Base-by-base conservation (phyloP, 164 flowering plant species). In the Taxillus chinensis region DNA sequence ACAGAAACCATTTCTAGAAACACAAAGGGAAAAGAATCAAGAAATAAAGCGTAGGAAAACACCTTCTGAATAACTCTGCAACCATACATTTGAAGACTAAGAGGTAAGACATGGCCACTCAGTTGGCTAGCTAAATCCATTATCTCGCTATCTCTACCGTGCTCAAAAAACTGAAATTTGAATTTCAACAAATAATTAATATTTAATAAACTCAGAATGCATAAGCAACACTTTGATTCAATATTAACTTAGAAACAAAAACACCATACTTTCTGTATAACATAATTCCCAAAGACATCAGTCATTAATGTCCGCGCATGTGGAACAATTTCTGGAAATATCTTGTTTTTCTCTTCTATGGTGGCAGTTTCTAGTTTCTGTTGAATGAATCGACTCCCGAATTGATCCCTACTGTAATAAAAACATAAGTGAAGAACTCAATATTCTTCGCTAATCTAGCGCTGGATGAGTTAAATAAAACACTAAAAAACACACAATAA, bases 61-160 rank as follows among this genome's bases (percentile, higher is more conserved):
- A 92, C 96, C 98, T 92, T 92, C 66, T 92, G 96, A 63, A 92
- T 87, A 40, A 92, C 96, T 79, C 96, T 75, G 78, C 96, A 89
- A 43, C 98, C 96, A 77, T 92, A 89, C 95, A 89, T 92, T 74
- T 92, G 98, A 68, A 92, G 87, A 74, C 95, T 86, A 42, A 89
- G 92, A 62, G 90, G 79, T 70, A 92, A 79, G 60, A 92, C 95
- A 82, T 89, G 89, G 53, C 95, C 90, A 13, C 78, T 74, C 53
- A 92, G 84, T 71, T 89, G 85, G 64, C 70, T 73, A 4, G 90
- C 87, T 65, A 92, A 74, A 65, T 89, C 92, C 63, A 77, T 77
- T 68, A 90, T 83, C 74, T 92, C 92, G 65, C 73, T 76, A 62
- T 77, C 83, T 27, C 86, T 82, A 11, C 96, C 98, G 79, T 85